Evolutionary conservation across 2,329 filamentous ascomycete genomes (phyloP).

Genomic region (Verticillium klebahnii): DNA sequence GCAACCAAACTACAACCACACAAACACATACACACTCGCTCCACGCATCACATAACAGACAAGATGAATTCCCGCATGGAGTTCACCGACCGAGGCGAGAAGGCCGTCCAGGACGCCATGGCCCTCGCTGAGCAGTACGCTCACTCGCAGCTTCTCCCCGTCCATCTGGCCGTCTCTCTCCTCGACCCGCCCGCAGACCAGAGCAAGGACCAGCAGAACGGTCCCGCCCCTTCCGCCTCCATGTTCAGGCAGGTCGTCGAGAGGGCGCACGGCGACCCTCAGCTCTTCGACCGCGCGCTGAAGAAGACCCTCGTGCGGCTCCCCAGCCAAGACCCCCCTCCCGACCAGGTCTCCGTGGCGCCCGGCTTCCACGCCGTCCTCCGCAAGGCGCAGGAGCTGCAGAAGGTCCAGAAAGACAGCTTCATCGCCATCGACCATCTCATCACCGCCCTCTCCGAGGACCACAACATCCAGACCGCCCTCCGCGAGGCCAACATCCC

Average conservation of each 20-base stretch:
- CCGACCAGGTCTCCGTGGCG: conserved; percentile 79
- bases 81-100: conserved; percentile 89
- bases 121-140: conserved; percentile 82
- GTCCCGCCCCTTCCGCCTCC: conserved; percentile 59
- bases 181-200: conserved; percentile 70
- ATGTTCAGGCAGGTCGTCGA: conserved; percentile 94
- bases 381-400: conserved; percentile 78
- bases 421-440: conserved; percentile 94
- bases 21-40: conserved; percentile 8
- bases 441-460: conserved; percentile 79
- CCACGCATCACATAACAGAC: conserved; percentile 18
- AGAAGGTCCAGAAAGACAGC: conserved; percentile 95
- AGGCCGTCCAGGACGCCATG: conserved; percentile 86
- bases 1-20: background rate
- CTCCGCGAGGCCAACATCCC: conserved; percentile 87
- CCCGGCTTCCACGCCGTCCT: conserved; percentile 79
- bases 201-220: conserved; percentile 80
- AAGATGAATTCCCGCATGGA: conserved; percentile 76
- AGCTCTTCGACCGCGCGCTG: conserved; percentile 80
- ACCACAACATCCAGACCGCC: conserved; percentile 65
- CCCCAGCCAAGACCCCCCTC: conserved; percentile 91
- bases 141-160: conserved; percentile 83
- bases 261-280: conserved; percentile 86
- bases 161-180: conserved; percentile 83
- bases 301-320: conserved; percentile 90